Evolutionary conservation across 306 rosid species (phyloP).

Genomic region (Psophocarpus tetragonolobus): DNA sequence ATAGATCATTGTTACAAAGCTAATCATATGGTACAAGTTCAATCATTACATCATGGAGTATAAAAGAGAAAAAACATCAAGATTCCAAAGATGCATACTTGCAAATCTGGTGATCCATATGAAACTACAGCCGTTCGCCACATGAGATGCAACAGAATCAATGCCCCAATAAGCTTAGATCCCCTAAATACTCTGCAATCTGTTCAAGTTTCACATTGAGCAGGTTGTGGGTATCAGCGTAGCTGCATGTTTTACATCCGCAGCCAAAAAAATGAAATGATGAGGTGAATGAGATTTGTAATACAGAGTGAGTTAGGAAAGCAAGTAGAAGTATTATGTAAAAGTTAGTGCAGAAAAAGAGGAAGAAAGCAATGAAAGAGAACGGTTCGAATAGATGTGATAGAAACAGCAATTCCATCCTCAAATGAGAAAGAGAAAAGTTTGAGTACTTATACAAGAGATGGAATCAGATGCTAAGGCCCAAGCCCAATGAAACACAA

Average conservation of each 20-base stretch:
- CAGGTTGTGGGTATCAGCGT: slow-evolving; percentile 69
- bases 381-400: too few species aligned
- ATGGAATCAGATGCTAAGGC: too few species aligned
- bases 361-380: too few species aligned
- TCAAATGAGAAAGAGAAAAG: too few species aligned
- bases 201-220: slow-evolving; percentile 68
- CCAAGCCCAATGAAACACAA: too few species aligned
- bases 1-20: background rate
- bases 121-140: background rate
- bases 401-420: too few species aligned
- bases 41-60: too few species aligned
- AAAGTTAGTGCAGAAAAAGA: too few species aligned
- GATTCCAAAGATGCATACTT: slow-evolving; percentile 33
- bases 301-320: slow-evolving; percentile 8
- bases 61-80: background rate
- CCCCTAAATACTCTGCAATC: slow-evolving; percentile 84
- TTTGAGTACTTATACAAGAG: too few species aligned
- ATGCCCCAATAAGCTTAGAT: slow-evolving; percentile 75
- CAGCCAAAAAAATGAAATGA: background rate
- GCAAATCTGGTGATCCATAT: background rate
- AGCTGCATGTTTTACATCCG: background rate
- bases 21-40: background rate
- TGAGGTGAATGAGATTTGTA: slow-evolving; percentile 5
- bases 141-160: slow-evolving; percentile 39
- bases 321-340: background rate